Base-by-base conservation (phyloP, 2,329 filamentous ascomycete species). In the Aspergillus arachidicola region DNA sequence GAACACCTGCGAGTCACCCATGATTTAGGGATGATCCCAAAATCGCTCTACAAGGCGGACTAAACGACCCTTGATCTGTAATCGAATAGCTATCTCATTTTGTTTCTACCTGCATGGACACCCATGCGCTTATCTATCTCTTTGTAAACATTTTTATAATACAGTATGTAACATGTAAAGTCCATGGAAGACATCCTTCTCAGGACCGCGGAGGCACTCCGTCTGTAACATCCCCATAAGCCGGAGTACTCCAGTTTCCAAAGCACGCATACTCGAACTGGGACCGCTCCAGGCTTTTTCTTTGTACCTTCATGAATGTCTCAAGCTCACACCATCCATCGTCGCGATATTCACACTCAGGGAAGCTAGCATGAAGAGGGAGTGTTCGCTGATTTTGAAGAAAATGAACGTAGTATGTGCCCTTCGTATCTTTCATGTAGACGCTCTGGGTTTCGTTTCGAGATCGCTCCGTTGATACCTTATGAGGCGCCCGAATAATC, bases 371-470 rank as follows among this genome's bases (percentile, higher is more conserved):
- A 9, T 90, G 88, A 0, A 93, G 79, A 1, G 91, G 91, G 0
- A 94, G 71, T 0, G 90, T 93, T 34, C 91, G 82, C 77, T 92
- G 90, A 74, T 92, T 92, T 51, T 92, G 82, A 2, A 92, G 77
- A 70, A 93, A 91, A 74, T 92, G 90, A 9, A 93, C 82, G 74
- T 93, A 93, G 34, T 59, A 59, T 3, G 38, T 21, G 7, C 26
- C 38, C 2, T 10, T 28, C 38, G 46, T 30, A 14, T 28, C 12
- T 26, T 6, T 23, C 43, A 12, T 36, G 28, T 12, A 32, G 57
- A 19, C 38, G 2, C 19, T 73, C 81, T 0, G 86, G 80, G 16
- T 79, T 78, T 3, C 19, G 6, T n/a, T 41, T 41, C 19, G 38
- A 4, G 38, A 41, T 41, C 38, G 38, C 38, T n/a, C 6, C 6